These are phyloP conservation scores for Xanthoconium purpureum DNA, from an alignment of 768 basidiomycete genomes.

Conservation along the genomic window DNA sequence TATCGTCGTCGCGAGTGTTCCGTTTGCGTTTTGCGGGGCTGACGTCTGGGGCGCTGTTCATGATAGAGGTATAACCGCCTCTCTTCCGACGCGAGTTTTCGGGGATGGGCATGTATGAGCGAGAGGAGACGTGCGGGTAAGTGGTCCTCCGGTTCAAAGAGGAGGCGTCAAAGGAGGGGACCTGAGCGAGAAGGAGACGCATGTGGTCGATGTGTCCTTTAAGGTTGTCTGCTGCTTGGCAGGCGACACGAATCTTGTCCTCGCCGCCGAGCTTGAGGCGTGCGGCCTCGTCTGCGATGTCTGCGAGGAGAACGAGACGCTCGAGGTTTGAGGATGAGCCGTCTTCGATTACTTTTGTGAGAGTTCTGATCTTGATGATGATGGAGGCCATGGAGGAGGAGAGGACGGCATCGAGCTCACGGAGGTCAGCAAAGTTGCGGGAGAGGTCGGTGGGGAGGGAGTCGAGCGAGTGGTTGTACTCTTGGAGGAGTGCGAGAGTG, in stretches of 20 bases:
- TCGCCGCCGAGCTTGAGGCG: conserved; percentile 92
- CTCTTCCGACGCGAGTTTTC: conserved; percentile 67
- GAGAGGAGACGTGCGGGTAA: conserved; percentile 73
- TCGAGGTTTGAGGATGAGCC: conserved; percentile 58
- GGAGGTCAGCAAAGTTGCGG: conserved; percentile 90
- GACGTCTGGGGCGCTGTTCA: conserved; percentile 49
- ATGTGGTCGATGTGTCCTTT: conserved; percentile 62
- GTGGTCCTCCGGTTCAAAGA: conserved; percentile 59
- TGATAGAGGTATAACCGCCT: conserved; percentile 52
- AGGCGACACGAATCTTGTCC: conserved; percentile 96
- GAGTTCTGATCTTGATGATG: conserved; percentile 70
- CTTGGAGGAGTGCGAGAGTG: conserved; percentile 67
- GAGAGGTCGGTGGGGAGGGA: conserved; percentile 92
- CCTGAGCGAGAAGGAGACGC: conserved; percentile 53
- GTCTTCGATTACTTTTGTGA: conserved; percentile 75
- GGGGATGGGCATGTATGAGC: conserved; percentile 64
- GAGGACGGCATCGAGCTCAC: conserved; percentile 97
- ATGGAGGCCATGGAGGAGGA: conserved; percentile 82
- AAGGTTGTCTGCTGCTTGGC: conserved; percentile 86
- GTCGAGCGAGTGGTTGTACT: conserved; percentile 91
- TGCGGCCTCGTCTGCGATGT: conserved; percentile 92
- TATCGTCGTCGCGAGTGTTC: conserved; percentile 59
- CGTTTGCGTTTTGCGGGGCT: conserved; percentile 68
- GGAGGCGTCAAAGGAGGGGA: conserved; percentile 62
- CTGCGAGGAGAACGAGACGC: conserved; percentile 80